These are phyloP conservation scores for Penicillium argentinense DNA, from an alignment of 495 filamentous ascomycete genomes.

Conservation along the genomic window DNA sequence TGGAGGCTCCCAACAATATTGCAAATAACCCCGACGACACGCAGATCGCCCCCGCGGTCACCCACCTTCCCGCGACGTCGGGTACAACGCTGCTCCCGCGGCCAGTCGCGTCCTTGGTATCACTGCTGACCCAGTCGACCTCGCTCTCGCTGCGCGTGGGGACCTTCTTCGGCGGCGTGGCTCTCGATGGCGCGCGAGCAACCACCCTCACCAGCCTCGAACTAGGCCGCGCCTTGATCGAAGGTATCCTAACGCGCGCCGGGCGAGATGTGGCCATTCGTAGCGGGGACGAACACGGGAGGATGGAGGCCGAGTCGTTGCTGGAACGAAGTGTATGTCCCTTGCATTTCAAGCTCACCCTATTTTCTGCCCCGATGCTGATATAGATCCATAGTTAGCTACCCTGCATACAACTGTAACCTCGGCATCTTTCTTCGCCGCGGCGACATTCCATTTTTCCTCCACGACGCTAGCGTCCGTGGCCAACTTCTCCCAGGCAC, in stretches of 20 bases:
- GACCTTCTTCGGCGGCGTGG: constrained; percentile 61
- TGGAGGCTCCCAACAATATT: not conserved
- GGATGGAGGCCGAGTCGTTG: constrained; percentile 60
- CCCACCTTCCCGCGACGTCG: constrained; percentile 31
- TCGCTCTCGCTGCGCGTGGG: constrained; percentile 71
- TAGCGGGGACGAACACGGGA: constrained; percentile 54
- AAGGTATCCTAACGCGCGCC: constrained; percentile 66
- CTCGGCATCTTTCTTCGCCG: constrained; percentile 63
- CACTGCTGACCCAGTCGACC: constrained; percentile 65
- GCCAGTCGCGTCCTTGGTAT: constrained; percentile 67
- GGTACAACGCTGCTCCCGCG: constrained; percentile 65
- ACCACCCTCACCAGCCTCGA: constrained; percentile 72
- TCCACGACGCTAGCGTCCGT: constrained; percentile 60
- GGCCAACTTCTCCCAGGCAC: constrained; percentile 62
- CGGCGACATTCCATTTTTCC: constrained; percentile 70
- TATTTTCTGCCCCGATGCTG: too few species aligned
- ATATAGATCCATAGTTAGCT: constrained; percentile 44
- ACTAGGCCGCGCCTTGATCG: constrained; percentile 63
- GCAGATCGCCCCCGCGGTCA: constrained; percentile 9
- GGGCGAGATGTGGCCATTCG: constrained; percentile 62
- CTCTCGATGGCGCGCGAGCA: constrained; percentile 63
- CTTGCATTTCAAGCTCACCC: not conserved
- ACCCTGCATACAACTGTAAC: constrained; percentile 62
- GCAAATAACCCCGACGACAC: not conserved
- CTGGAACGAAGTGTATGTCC: constrained; percentile 57